Evolutionary conservation across 306 rosid genomes (phyloP), one percentile per base, ranked within the genome.

Genomic region (Echinosophora koreensis): DNA sequence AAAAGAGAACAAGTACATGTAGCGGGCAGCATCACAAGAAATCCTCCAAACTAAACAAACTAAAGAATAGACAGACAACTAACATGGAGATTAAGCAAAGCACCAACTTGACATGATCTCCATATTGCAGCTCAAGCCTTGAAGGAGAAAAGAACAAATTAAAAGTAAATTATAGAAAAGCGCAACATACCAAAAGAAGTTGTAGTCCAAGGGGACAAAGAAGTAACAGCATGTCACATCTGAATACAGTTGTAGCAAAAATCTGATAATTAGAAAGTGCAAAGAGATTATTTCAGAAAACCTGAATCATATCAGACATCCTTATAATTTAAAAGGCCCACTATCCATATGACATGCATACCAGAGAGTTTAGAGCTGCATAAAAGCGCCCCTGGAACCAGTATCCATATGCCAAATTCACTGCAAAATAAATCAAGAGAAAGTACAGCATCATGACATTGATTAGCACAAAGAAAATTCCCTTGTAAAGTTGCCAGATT

Each of bases 171-270:
- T 28, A 49, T 6, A 34, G 14, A 32, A 16, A 59, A 77, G 32
- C 22, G 57, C 52, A 74, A 78, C 89, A 17, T 86, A 94, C 98
- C 97, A 94, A 57, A 78, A 94, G 85, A 69, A 94, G 88, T 77
- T 83, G 88, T 81, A 94, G 78, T 81, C 97, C 95, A 47, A 92
- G 87, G 76, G 97, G 93, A 16, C 91, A 22, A 80, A 94, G 92
- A 86, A 94, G 97, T 80, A 94, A 78, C 77, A 94, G 77, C 77
- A 85, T 84, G 85, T 94, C 98, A 87, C 98, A 94, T 89, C 98
- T 88, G 84, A 94, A 88, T 79, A 82, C 69, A 72, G 82, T 58
- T 5, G 98, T 90, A 75, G 98, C 92, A 78, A 90, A 94, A 76
- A 94, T 87, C 98, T 94, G 95, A 84, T 49, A 55, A 87, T 68